A percentile compares a stretch with the other conserved stretches of the same genome.
Conservation (phyloP, 352 stramenopile species). For the Vaucheria bursata region DNA sequence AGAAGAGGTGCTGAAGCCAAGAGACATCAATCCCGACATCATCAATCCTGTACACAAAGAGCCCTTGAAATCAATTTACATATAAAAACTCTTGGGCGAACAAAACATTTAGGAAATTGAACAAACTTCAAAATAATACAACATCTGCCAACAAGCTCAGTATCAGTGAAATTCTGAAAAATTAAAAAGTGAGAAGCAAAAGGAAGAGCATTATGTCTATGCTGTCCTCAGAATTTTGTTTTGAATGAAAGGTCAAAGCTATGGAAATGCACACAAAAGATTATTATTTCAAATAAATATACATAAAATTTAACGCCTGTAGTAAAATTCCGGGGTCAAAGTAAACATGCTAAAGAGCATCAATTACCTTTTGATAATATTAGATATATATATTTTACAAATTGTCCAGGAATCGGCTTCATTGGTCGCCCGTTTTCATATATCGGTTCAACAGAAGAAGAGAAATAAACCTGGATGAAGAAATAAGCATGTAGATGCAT, state of each 20-base stretch:
- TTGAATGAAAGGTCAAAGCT: neutral
- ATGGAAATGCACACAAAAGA: neutral
- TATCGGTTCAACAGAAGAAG: neutral
- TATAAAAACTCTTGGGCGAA: neutral
- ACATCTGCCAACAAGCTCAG: neutral
- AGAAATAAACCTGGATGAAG: conserved; percentile 7
- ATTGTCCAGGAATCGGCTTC: neutral
- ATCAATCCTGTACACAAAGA: neutral
- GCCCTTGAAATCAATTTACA: neutral
- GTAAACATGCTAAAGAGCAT: neutral
- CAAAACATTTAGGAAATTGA: neutral
- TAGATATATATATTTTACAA: neutral
- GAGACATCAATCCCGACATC: neutral
- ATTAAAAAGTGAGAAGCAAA: too few relatives aligned
- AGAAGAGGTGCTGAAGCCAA: neutral
- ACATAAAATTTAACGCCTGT: too few relatives aligned
- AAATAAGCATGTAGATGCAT: too few relatives aligned
- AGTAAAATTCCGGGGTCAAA: too few relatives aligned
- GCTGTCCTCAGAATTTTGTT: too few relatives aligned
- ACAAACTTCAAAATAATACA: too few relatives aligned
- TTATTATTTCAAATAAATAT: neutral
- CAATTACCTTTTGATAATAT: neutral
- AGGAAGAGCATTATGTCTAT: too few relatives aligned
- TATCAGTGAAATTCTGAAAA: too few relatives aligned
- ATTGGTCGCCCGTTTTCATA: neutral